Conservation (phyloP, 2,329 filamentous ascomycete species). For the Colletotrichum abscissum region DNA sequence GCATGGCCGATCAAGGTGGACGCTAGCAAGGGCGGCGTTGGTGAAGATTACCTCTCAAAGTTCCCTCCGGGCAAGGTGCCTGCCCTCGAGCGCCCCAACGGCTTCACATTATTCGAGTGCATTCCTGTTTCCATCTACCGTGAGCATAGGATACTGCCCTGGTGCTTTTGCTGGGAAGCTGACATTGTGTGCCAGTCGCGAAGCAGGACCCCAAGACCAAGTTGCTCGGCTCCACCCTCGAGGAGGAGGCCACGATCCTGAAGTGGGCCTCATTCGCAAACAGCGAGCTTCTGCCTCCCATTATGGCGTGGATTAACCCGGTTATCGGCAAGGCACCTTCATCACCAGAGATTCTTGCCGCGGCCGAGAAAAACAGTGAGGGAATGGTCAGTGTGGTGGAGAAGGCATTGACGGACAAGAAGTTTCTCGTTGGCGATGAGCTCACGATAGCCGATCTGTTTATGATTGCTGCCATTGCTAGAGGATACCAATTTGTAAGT, state of each 20-base stretch:
- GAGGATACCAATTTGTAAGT: constrained; percentile 28
- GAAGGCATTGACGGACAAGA: constrained; percentile 27
- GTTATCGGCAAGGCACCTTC: constrained; percentile 14
- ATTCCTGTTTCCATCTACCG: constrained; percentile 23
- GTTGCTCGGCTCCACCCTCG: constrained; percentile 21
- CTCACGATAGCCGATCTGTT: constrained; percentile 25
- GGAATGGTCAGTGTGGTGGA: constrained; percentile 27
- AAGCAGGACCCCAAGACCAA: constrained; percentile 27
- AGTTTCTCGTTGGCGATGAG: constrained; percentile 23
- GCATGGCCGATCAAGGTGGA: constrained; percentile 30
- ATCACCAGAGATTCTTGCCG: constrained; percentile 15
- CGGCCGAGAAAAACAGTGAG: constrained; percentile 24
- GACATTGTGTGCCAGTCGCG: neutral
- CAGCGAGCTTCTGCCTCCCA: constrained; percentile 25
- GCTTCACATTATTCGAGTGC: constrained; percentile 18
- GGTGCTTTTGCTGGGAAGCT: neutral
- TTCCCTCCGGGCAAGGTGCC: constrained; percentile 24
- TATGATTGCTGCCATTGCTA: constrained; percentile 13
- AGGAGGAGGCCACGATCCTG: constrained; percentile 22
- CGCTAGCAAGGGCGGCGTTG: constrained; percentile 25
- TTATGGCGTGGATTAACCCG: constrained; percentile 29
- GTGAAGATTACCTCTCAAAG: constrained; percentile 16
- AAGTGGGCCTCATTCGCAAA: constrained; percentile 28
- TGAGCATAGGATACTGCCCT: neutral
- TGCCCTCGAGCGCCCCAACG: constrained; percentile 15